A percentile compares a stretch with the other conserved stretches of the same genome.
phyloP scores from a whole-genome alignment of 192 early-diverging fungal species.

The Glomus cerebriforme region DNA sequence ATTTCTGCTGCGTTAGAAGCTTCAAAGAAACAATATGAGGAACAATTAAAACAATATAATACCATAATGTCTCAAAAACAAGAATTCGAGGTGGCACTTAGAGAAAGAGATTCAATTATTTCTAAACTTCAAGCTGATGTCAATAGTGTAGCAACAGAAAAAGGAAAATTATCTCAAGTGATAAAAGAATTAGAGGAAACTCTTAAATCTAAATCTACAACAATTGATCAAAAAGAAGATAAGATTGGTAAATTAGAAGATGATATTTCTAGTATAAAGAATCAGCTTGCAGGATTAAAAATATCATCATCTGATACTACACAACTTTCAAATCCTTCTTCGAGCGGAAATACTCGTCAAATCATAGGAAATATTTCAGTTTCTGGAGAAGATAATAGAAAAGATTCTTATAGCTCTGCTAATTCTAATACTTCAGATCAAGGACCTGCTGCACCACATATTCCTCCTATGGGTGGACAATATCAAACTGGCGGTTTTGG shows the following conservation, averaged over 20 bases:
- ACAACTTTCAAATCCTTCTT: background rate
- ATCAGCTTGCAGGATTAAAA: slow-evolving; percentile 23
- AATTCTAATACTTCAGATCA: background rate
- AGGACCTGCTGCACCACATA: background rate
- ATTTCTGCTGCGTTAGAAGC: background rate
- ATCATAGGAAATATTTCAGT: background rate
- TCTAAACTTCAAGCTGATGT: slow-evolving; percentile 28
- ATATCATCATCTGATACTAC: background rate
- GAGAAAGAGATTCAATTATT: slow-evolving; percentile 27
- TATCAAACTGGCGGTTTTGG: background rate
- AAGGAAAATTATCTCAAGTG: slow-evolving; percentile 25
- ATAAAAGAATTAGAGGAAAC: slow-evolving; percentile 32
- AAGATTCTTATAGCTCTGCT: background rate
- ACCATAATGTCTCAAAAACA: slow-evolving; percentile 13
- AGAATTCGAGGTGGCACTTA: slow-evolving; percentile 21
- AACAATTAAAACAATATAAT: slow-evolving; percentile 24
- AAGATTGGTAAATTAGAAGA: slow-evolving; percentile 26
- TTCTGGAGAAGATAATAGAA: background rate
- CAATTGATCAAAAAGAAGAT: slow-evolving; percentile 32
- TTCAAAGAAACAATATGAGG: slow-evolving; percentile 25
- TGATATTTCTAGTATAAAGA: slow-evolving; percentile 32
- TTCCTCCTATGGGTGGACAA: background rate
- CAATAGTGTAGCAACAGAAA: slow-evolving; percentile 31
- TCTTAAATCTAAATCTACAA: slow-evolving; percentile 28
- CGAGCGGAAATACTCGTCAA: background rate